Evolutionary conservation across 2,329 filamentous ascomycete genomes (phyloP).

Genomic region (Penicillium rolfsii): DNA sequence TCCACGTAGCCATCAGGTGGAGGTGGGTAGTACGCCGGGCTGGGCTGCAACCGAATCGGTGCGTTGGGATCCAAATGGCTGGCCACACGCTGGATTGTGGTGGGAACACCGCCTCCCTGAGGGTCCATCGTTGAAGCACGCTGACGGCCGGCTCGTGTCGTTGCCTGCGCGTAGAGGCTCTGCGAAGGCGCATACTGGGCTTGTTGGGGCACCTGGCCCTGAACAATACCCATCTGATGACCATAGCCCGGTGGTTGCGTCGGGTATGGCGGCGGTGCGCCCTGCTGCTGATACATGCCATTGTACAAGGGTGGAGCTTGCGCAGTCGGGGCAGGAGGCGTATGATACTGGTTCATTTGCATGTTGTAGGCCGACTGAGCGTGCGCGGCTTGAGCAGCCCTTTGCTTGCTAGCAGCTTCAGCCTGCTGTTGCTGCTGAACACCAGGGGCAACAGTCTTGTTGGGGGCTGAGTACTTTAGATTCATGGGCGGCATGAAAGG

Average conservation of each 20-base stretch:
- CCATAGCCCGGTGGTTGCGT: slow-evolving; percentile 71
- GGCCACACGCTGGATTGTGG: slow-evolving; percentile 89
- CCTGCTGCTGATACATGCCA: slow-evolving; percentile 75
- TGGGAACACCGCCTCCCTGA: slow-evolving; percentile 88
- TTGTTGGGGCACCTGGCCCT: slow-evolving; percentile 65
- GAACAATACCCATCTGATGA: slow-evolving; percentile 71
- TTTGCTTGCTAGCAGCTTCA: slow-evolving; percentile 89
- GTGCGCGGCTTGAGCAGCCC: slow-evolving; percentile 68
- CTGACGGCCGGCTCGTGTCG: slow-evolving; percentile 77
- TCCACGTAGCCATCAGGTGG: slow-evolving; percentile 79
- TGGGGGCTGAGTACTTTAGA: slow-evolving; percentile 81
- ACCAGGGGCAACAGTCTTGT: slow-evolving; percentile 85
- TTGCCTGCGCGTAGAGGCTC: slow-evolving; percentile 73
- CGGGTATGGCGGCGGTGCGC: slow-evolving; percentile 78
- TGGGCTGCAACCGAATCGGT: slow-evolving; percentile 91
- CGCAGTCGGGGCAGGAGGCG: slow-evolving; percentile 46
- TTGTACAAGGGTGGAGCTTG: slow-evolving; percentile 72
- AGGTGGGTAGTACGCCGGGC: slow-evolving; percentile 95
- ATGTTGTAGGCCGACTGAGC: slow-evolving; percentile 71
- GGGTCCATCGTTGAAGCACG: slow-evolving; percentile 96
- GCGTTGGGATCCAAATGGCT: slow-evolving; percentile 94
- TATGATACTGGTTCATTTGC: slow-evolving; percentile 61
- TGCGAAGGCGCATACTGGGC: slow-evolving; percentile 71
- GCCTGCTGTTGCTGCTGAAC: slow-evolving; percentile 96
- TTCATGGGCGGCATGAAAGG: slow-evolving; percentile 98